Evolutionary conservation across 306 rosid genomes (phyloP).

Genomic region (Cotoneaster glaucophyllus): DNA sequence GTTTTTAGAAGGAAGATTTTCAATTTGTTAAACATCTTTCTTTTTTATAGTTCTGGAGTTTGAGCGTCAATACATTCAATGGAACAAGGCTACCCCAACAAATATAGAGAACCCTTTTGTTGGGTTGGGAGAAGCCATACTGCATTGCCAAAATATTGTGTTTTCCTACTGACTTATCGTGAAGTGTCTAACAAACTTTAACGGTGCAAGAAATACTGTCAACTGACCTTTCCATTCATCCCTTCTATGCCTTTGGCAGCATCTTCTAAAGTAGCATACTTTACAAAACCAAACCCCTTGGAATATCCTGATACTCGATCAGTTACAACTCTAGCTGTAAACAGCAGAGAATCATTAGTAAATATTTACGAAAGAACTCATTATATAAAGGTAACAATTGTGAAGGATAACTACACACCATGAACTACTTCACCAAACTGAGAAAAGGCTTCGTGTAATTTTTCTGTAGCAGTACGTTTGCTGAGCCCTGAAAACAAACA

Average conservation of each 20-base stretch:
- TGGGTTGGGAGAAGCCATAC: background rate
- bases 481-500: conserved; percentile 63
- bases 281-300: conserved; percentile 92
- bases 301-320: conserved; percentile 87
- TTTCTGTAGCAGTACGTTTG: conserved; percentile 83
- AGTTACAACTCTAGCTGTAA: conserved; percentile 83
- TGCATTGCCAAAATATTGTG: background rate
- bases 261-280: conserved; percentile 66
- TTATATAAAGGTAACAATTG: background rate
- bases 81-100: background rate
- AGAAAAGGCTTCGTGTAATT: conserved; percentile 57
- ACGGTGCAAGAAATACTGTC: background rate
- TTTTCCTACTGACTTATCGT: background rate
- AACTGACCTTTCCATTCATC: conserved; percentile 91
- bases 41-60: background rate
- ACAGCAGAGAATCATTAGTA: conserved; percentile 2
- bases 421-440: conserved; percentile 79
- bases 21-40: background rate
- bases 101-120: background rate
- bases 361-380: background rate
- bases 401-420: conserved; percentile 33
- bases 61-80: background rate
- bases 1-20: background rate
- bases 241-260: conserved; percentile 89
- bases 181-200: background rate